These are phyloP conservation scores for Vigna reflexopilosa DNA, from an alignment of 306 rosid genomes.

Conservation along the genomic window DNA sequence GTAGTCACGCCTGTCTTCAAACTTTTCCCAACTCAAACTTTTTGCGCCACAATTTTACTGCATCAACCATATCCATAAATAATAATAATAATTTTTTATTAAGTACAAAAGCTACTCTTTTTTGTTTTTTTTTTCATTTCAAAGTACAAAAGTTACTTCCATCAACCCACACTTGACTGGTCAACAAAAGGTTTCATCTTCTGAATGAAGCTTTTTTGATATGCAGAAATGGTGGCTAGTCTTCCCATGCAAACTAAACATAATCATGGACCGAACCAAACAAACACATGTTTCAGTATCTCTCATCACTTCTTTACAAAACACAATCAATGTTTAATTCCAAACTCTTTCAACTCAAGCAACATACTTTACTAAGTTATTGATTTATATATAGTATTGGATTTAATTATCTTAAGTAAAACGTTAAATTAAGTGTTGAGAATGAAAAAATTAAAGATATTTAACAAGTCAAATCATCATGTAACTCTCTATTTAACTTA, in stretches of 20 bases:
- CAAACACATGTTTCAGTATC: background rate
- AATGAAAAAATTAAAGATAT: too few relatives aligned
- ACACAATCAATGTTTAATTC: too few relatives aligned
- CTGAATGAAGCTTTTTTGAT: slow-evolving; percentile 25
- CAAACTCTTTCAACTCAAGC: too few relatives aligned
- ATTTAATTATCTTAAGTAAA: too few relatives aligned
- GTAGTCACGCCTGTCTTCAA: slow-evolving; percentile 19
- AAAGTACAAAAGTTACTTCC: slow-evolving; percentile 17
- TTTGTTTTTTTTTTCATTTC: too few relatives aligned
- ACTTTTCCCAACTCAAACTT: slow-evolving; percentile 18
- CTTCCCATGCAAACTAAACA: background rate
- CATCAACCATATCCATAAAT: slow-evolving; percentile 1
- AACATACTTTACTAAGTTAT: too few relatives aligned
- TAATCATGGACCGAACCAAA: slow-evolving; percentile 16
- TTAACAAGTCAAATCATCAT: too few relatives aligned
- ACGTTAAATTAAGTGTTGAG: too few relatives aligned
- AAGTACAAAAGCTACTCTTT: slow-evolving; percentile 3
- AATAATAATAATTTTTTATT: slow-evolving; percentile 26
- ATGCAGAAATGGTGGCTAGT: slow-evolving; percentile 4
- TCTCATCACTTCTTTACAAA: too few relatives aligned
- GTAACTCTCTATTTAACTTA: too few relatives aligned
- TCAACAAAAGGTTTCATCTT: slow-evolving; percentile 42
- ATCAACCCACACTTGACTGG: slow-evolving; percentile 38
- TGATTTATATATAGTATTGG: too few relatives aligned
- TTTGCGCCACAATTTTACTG: background rate